Evolutionary conservation across 345 rosid genomes (phyloP).

Genomic region (Streptanthus diversifolius): DNA sequence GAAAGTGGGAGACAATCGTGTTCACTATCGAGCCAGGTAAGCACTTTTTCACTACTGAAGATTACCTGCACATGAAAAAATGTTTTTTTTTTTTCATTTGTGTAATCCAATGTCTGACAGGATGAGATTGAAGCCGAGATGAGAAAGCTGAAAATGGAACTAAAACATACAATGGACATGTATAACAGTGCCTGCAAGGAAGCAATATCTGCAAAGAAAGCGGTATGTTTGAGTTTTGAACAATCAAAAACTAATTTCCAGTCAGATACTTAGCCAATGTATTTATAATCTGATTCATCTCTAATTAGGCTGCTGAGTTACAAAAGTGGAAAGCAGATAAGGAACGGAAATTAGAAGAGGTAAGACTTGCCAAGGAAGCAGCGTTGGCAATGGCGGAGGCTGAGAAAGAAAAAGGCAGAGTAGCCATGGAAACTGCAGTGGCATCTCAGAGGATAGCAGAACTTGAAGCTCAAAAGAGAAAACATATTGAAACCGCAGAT

Average conservation of each 20-base stretch:
- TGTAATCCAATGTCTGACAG: conserved; percentile 33
- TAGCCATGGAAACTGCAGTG: conserved; percentile 60
- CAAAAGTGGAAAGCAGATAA: conserved; percentile 55
- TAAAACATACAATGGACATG: conserved; percentile 74
- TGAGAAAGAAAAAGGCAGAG: conserved; percentile 57
- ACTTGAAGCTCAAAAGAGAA: conserved; percentile 59
- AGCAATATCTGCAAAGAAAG: conserved; percentile 62
- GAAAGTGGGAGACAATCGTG: conserved; percentile 46
- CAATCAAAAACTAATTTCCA: not conserved
- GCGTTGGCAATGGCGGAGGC: conserved; percentile 53
- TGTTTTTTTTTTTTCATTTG: not conserved
- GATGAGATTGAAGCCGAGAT: conserved; percentile 81
- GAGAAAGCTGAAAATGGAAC: conserved; percentile 71
- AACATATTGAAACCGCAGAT: conserved; percentile 41
- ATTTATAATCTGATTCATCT: not conserved
- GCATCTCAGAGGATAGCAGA: conserved; percentile 53
- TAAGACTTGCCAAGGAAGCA: conserved; percentile 51
- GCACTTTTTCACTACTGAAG: not conserved
- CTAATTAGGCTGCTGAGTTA: conserved; percentile 52
- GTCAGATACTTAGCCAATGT: not conserved
- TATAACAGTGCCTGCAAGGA: conserved; percentile 72
- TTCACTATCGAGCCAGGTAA: conserved; percentile 48
- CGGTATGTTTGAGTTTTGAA: conserved; percentile 33
- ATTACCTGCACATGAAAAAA: not conserved
- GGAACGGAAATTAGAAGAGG: conserved; percentile 48